Evolutionary conservation across 192 early-diverging fungal species (phyloP).

Genomic region (Obelidium mucronatum): DNA sequence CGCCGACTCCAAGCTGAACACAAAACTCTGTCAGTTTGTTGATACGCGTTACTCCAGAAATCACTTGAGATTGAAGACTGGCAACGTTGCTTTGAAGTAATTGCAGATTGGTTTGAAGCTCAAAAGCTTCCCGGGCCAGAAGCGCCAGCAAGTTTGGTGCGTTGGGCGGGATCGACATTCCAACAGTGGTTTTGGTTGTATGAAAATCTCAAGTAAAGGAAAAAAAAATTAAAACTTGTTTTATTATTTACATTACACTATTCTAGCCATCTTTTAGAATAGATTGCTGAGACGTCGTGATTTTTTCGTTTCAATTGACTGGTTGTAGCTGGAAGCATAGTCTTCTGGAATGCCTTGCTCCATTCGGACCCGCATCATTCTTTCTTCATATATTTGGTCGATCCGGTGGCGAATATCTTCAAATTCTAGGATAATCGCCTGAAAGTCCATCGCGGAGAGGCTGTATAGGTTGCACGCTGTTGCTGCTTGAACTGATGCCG

Average conservation of each 20-base stretch:
- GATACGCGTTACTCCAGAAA: not conserved
- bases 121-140: not conserved
- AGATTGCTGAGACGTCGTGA: not conserved
- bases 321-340: not conserved
- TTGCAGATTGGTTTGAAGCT: too few species aligned
- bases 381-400: constrained; percentile 23
- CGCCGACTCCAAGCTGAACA: too few species aligned
- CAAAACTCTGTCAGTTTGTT: not conserved
- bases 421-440: constrained; percentile 6
- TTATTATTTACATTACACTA: too few species aligned
- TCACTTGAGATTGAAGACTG: not conserved
- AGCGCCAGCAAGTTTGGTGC: too few species aligned
- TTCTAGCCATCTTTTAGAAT: not conserved
- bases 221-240: not conserved
- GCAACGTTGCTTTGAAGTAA: not conserved
- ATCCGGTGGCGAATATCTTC: not conserved
- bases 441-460: constrained; percentile 5
- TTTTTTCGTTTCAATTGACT: too few species aligned
- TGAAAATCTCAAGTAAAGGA: too few species aligned
- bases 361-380: constrained; percentile 13
- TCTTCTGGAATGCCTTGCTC: constrained; percentile 17
- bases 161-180: too few species aligned
- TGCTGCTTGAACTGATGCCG: constrained; percentile 1
- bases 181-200: too few species aligned
- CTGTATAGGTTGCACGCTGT: constrained; percentile 8